Percentiles rank a stretch among this genome's conserved stretches.
Evolutionary conservation across 2,329 filamentous ascomycete species (phyloP).

Genomic region (Gyromitra esculenta): DNA sequence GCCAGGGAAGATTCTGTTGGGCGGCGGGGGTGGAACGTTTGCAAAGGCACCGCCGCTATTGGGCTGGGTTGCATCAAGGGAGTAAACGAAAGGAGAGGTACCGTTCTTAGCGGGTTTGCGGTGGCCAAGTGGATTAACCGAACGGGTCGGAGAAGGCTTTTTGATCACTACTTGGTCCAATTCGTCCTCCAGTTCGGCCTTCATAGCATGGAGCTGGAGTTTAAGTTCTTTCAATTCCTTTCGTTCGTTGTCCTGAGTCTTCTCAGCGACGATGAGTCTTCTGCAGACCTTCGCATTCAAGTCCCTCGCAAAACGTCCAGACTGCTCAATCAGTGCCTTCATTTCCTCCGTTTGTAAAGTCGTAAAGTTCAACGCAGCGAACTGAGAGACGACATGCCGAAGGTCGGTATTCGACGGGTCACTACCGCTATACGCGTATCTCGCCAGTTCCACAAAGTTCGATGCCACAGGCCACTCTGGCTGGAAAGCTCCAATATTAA

Average conservation of each 20-base stretch:
- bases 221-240: slow-evolving; percentile 13
- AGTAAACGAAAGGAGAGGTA: not conserved
- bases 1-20: slow-evolving; percentile 1
- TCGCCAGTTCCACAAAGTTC: slow-evolving; percentile 35
- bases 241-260: slow-evolving; percentile 20
- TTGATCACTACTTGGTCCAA: slow-evolving; percentile 10
- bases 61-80: not conserved
- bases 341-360: slow-evolving; percentile 26
- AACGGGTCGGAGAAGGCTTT: slow-evolving; percentile 10
- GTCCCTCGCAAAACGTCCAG: slow-evolving; percentile 22
- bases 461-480: slow-evolving; percentile 22
- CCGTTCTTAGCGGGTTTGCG: slow-evolving; percentile 4
- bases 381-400: slow-evolving; percentile 29
- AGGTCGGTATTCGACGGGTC: slow-evolving; percentile 9
- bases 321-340: slow-evolving; percentile 28
- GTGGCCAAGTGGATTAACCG: slow-evolving; percentile 6
- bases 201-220: slow-evolving; percentile 21
- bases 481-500: slow-evolving; percentile 26
- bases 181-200: slow-evolving; percentile 18
- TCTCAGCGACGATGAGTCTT: slow-evolving; percentile 34
- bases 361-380: slow-evolving; percentile 32
- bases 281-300: slow-evolving; percentile 30
- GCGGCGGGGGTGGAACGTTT: slow-evolving; percentile 17
- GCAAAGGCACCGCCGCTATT: not conserved
- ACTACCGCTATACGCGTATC: slow-evolving; percentile 24